A percentile compares a stretch with the other conserved stretches of the same genome.
These are phyloP conservation scores for Eremochloa ophiuroides DNA, from an alignment of 176 grass and related monocot genomes.

Conservation along the genomic window DNA sequence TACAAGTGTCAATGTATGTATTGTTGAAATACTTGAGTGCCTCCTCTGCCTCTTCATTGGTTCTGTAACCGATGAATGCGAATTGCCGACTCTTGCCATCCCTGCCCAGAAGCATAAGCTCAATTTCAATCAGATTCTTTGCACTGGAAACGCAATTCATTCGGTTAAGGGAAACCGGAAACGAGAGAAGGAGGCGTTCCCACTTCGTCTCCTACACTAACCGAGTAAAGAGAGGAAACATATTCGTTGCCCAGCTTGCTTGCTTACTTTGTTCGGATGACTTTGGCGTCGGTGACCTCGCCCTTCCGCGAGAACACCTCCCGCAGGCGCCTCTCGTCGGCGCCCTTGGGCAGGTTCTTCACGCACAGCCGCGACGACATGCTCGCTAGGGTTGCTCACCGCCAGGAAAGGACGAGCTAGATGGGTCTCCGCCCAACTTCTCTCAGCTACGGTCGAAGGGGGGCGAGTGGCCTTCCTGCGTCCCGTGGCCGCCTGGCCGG, in stretches of 20 bases:
- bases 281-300: constrained; percentile 85
- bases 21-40: constrained; percentile 88
- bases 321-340: constrained; percentile 73
- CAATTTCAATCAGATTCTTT: not conserved
- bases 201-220: not conserved
- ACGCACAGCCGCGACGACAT: constrained; percentile 84
- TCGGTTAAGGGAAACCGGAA: no score
- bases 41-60: constrained; percentile 75
- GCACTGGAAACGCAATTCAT: not conserved
- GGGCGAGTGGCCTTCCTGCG: not conserved
- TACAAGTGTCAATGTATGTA: constrained; percentile 90
- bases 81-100: constrained; percentile 96
- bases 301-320: constrained; percentile 89
- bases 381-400: not conserved
- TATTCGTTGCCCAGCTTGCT: no score
- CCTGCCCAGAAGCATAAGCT: constrained; percentile 32
- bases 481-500: not conserved
- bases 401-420: not conserved
- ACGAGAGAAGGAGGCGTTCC: not conserved
- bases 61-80: constrained; percentile 87
- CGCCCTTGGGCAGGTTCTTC: constrained; percentile 91
- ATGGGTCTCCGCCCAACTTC: not conserved
- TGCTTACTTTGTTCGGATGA: constrained; percentile 77
- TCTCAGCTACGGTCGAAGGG: not conserved
- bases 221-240: not conserved